These are phyloP conservation scores for Coleophoma crateriformis DNA, from an alignment of 2,329 filamentous ascomycete species.

Conservation along the genomic window DNA sequence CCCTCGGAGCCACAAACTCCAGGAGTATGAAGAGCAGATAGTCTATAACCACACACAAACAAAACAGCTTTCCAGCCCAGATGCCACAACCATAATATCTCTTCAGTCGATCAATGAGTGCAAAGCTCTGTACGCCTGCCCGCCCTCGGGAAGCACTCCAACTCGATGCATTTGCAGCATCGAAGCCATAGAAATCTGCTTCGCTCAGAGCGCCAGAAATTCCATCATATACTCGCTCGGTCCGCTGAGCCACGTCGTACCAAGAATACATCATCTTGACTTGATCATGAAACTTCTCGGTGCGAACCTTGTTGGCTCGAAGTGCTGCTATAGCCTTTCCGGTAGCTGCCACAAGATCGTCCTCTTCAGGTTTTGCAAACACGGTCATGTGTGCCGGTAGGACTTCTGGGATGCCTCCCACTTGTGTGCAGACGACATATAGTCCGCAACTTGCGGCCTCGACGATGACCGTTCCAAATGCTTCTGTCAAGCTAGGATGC, in stretches of 20 bases:
- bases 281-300: conserved; percentile 92
- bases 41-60: conserved; percentile 88
- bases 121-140: conserved; percentile 73
- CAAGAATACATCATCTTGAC: conserved; percentile 99
- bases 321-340: conserved; percentile 83
- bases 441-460: conserved; percentile 94
- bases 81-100: conserved; percentile 97
- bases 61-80: conserved; percentile 97
- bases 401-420: conserved; percentile 95
- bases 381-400: conserved; percentile 95
- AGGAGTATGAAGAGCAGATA: conserved; percentile 86
- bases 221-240: conserved; percentile 91
- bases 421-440: conserved; percentile 94
- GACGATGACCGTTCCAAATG: conserved; percentile 96
- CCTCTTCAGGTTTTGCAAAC: conserved; percentile 94
- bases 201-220: conserved; percentile 83
- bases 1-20: conserved; percentile 80
- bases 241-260: conserved; percentile 90
- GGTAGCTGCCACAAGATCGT: conserved; percentile 86
- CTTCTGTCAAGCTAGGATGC: conserved; percentile 90
- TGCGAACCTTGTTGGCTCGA: conserved; percentile 79
- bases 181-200: conserved; percentile 82
- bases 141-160: conserved; percentile 69
- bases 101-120: conserved; percentile 90
- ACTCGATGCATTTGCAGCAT: conserved; percentile 52